These are phyloP conservation scores for Sinapis alba DNA, from an alignment of 441 rosid genomes.

Conservation along the genomic window DNA sequence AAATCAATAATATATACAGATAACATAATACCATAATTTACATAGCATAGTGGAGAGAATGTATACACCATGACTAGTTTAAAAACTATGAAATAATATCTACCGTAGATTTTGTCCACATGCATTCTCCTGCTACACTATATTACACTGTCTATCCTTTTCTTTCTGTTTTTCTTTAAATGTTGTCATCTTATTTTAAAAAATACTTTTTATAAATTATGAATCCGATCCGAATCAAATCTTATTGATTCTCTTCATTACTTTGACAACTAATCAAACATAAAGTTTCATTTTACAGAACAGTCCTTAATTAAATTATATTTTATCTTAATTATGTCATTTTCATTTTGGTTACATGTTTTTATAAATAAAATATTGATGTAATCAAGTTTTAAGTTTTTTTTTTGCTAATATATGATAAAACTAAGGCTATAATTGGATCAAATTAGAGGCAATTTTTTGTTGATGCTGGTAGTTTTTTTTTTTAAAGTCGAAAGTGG, in stretches of 20 bases:
- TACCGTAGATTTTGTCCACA: conserved; percentile 33
- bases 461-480: background rate
- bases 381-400: background rate
- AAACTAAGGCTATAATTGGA: background rate
- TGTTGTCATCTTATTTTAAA: background rate
- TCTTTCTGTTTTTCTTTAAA: background rate
- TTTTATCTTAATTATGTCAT: background rate
- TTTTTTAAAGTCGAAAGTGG: background rate
- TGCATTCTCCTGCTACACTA: conserved; percentile 35
- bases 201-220: background rate
- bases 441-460: background rate
- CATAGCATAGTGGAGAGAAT: conserved; percentile 12
- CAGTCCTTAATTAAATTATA: background rate
- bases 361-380: background rate
- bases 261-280: conserved; percentile 33
- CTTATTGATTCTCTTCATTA: conserved; percentile 30
- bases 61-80: conserved; percentile 1
- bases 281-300: conserved; percentile 1
- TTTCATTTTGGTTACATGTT: conserved; percentile 1
- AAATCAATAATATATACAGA: background rate
- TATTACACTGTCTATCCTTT: conserved; percentile 17
- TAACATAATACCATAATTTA: background rate
- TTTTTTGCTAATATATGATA: background rate
- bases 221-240: conserved; percentile 25
- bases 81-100: conserved; percentile 10